Base-by-base conservation (phyloP, 2,329 filamentous ascomycete species). In the Sporothrix luriei region DNA sequence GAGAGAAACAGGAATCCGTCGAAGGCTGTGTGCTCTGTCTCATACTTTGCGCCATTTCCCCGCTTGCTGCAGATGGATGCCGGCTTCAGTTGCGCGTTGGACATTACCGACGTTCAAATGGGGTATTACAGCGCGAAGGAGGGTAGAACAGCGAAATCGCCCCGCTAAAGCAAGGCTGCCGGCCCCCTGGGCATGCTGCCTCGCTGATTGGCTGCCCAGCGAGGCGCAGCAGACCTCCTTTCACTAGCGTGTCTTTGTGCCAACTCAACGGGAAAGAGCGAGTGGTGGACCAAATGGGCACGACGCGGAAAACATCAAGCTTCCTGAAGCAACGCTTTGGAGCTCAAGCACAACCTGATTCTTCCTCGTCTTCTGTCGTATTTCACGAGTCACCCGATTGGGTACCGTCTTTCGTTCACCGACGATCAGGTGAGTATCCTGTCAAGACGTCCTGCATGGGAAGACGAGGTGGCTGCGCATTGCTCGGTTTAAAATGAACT, bases 111-210 rank as follows among this genome's bases (percentile, higher is more conserved):
- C 21, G 64, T 26, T 49, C 64, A 55, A 43, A 40, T 13, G 11
- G 6, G 64, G 64, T 16, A 46, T 40, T 67, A 57, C 65, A 67
- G 51, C 65, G 51, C 49, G 65, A 67, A 19, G 38, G 48, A 24
- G 62, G 48, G 29, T 24, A 2, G 48, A 66, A 7, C 24, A 40
- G 16, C 19, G n/a, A 40, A 40, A 52, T 1, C 26, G 33, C 29
- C 26, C 33, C 62, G 29, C 62, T 66, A 52, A 66, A 52, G 29
- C 48, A 52, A 66, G 62, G 62, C 62, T 66, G 48, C 11, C 62
- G 26, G n/a, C 6, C 2, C 10, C 29, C 16, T 19, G 6, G 43
- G n/a, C 13, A 43, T 14, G 1, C 4, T 3, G 40, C 43, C 9
- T 10, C 51, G n/a, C 48, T 57, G 51, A 57, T 67, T 67, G 65